These are phyloP conservation scores for Nakazawaea anatomiae DNA, from an alignment of 805 yeast genomes.

Conservation along the genomic window DNA sequence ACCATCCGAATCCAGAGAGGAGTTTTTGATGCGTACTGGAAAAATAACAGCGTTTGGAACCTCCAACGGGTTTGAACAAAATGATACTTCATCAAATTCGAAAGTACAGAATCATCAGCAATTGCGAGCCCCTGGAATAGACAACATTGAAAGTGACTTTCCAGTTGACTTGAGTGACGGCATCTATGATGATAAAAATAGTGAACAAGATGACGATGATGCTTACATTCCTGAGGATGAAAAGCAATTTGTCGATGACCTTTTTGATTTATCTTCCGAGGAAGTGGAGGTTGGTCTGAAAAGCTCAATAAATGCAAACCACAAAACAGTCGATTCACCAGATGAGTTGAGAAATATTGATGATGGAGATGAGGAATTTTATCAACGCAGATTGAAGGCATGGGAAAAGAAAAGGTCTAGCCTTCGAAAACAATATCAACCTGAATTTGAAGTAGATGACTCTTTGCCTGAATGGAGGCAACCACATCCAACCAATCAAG, in stretches of 20 bases:
- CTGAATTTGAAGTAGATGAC: constrained; percentile 21
- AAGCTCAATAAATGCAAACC: not conserved
- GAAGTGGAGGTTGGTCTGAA: constrained; percentile 10
- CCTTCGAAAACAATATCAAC: constrained; percentile 28
- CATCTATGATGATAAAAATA: constrained; percentile 15
- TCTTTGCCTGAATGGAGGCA: constrained; percentile 54
- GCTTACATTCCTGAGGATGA: not conserved
- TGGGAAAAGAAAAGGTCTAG: constrained; percentile 56
- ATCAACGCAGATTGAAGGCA: constrained; percentile 48
- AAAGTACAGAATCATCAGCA: constrained; percentile 31
- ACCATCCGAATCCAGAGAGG: constrained; percentile 75
- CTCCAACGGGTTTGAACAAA: constrained; percentile 48
- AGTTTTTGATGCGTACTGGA: constrained; percentile 81
- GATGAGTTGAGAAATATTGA: constrained; percentile 47
- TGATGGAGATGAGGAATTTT: constrained; percentile 74
- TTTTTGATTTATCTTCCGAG: constrained; percentile 7
- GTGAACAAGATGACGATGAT: constrained; percentile 8
- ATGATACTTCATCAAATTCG: constrained; percentile 19
- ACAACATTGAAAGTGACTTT: constrained; percentile 8
- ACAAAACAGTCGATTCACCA: constrained; percentile 13
- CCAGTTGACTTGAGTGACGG: constrained; percentile 15
- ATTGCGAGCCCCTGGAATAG: constrained; percentile 47
- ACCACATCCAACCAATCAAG: constrained; percentile 74
- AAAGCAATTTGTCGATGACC: not conserved
- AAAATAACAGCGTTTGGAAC: constrained; percentile 91